These are phyloP conservation scores for Phalaenopsis hybrid DNA, from an alignment of 116 monocot species.

Conservation along the genomic window DNA sequence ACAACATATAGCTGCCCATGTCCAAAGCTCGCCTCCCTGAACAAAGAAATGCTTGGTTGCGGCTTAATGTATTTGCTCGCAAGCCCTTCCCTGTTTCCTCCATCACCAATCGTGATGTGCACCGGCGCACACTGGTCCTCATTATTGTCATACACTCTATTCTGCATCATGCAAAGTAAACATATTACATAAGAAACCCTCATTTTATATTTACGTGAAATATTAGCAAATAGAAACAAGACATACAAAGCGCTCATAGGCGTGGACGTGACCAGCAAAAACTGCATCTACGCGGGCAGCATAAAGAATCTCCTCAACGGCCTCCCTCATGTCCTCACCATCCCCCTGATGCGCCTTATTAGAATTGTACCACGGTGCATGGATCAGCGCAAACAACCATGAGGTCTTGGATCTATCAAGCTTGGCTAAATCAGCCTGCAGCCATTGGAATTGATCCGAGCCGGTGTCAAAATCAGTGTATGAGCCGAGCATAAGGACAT, in stretches of 20 bases:
- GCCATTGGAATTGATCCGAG: slow-evolving; percentile 66
- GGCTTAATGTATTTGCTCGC: slow-evolving; percentile 45
- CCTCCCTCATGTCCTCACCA: slow-evolving; percentile 64
- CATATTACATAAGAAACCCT: too few species aligned
- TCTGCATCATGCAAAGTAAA: slow-evolving; percentile 7
- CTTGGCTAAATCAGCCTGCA: slow-evolving; percentile 40
- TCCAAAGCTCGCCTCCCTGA: slow-evolving; percentile 93
- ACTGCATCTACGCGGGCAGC: slow-evolving; percentile 56
- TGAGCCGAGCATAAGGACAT: slow-evolving; percentile 80
- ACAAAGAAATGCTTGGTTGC: slow-evolving; percentile 50
- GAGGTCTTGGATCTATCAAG: slow-evolving; percentile 38
- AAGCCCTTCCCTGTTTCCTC: slow-evolving; percentile 85
- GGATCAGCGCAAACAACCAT: slow-evolving; percentile 64
- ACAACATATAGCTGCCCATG: slow-evolving; percentile 64
- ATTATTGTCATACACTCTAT: slow-evolving; percentile 34
- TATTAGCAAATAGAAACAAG: too few species aligned
- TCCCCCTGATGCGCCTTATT: slow-evolving; percentile 73
- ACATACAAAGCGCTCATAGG: slow-evolving; percentile 80
- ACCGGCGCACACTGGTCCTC: slow-evolving; percentile 54
- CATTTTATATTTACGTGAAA: too few species aligned
- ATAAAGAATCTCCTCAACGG: slow-evolving; percentile 57
- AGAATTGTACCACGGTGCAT: slow-evolving; percentile 87
- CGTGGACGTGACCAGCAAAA: slow-evolving; percentile 86
- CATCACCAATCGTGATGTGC: slow-evolving; percentile 92
- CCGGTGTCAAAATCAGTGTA: slow-evolving; percentile 50